Base-by-base conservation (phyloP, 495 filamentous ascomycete genomes). In the Aspergillus asperescens region DNA sequence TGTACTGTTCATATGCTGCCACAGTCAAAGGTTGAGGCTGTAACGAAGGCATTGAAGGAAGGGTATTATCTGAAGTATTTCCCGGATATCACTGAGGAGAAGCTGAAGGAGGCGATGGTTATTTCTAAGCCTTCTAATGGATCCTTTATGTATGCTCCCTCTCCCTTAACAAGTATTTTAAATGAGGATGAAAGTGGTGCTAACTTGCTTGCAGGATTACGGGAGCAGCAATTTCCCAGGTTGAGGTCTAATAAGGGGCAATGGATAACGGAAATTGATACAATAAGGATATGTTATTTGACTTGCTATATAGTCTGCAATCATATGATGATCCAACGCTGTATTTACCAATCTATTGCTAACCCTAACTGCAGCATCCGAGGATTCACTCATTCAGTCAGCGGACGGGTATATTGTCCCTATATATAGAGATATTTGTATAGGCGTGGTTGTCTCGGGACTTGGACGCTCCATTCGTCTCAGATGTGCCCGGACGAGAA, bases 1-100 rank as follows among this genome's bases (percentile, higher is more conserved):
- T 97, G 94, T 68, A 90, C 81, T 38, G 92, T 98, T 43, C 94
- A 98, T 69, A 78, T 98, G 51, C 83, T 97, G 41, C 86, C 92
- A 2, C 85, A 83, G 58, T 81, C 89, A 50, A 92, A 87, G 70
- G 87, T 95, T 1, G 83, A 89, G n/a, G 82, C 71, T 31, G 86
- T 98, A 20, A 88, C 80, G 63, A 72, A 79, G 63, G 86, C 85
- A 16, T 86, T 89, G 81, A 77, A 85, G 62, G 74, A 81, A 51
- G 80, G 88, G 65, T 98, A 96, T 63, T 98, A 96, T 66, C 63
- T 67, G 46, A 80, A 80, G 59, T 83, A 84, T 66, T 82, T 87
- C 64, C 79, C 83, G 4, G 78, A 80, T 54, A 78, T 96, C 48
- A 83, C 66, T 1, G 78, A 79, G 41, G 88, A 89, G 73, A 85